Conservation (phyloP, 345 rosid species). For the Euphorbia lathyris region DNA sequence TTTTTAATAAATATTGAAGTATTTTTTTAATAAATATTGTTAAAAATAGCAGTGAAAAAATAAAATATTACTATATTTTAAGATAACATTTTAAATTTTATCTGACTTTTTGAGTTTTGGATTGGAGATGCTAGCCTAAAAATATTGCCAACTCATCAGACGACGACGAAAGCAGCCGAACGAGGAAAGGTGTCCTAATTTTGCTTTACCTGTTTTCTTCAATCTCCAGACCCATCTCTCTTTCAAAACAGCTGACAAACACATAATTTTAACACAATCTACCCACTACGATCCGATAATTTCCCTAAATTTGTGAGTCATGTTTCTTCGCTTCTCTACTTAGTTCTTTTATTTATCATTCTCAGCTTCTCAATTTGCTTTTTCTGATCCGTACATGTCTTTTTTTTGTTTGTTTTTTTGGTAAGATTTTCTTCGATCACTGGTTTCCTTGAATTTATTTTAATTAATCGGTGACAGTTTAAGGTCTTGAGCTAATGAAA, state of each 20-base stretch:
- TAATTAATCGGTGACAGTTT: neutral
- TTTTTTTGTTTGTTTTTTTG: too few relatives aligned
- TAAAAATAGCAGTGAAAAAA: too few relatives aligned
- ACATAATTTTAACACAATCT: neutral
- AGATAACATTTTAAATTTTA: too few relatives aligned
- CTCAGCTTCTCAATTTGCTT: neutral
- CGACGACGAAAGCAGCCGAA: neutral
- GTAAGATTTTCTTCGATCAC: neutral
- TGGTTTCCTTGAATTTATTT: neutral
- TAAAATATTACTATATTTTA: too few relatives aligned
- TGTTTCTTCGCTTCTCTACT: neutral
- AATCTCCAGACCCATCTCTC: too few relatives aligned
- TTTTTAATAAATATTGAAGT: too few relatives aligned
- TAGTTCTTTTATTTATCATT: neutral
- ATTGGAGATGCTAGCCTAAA: too few relatives aligned
- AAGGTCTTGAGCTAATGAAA: neutral
- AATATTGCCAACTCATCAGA: too few relatives aligned
- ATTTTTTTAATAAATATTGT: too few relatives aligned
- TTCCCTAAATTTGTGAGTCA: conserved; percentile 19
- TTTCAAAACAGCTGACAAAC: too few relatives aligned
- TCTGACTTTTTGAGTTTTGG: too few relatives aligned
- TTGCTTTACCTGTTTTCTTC: too few relatives aligned
- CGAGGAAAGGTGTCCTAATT: neutral
- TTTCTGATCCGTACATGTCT: neutral
- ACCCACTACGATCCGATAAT: neutral